phyloP scores from a whole-genome alignment of 2,329 filamentous ascomycete species.

The Juglanconis sp. region DNA sequence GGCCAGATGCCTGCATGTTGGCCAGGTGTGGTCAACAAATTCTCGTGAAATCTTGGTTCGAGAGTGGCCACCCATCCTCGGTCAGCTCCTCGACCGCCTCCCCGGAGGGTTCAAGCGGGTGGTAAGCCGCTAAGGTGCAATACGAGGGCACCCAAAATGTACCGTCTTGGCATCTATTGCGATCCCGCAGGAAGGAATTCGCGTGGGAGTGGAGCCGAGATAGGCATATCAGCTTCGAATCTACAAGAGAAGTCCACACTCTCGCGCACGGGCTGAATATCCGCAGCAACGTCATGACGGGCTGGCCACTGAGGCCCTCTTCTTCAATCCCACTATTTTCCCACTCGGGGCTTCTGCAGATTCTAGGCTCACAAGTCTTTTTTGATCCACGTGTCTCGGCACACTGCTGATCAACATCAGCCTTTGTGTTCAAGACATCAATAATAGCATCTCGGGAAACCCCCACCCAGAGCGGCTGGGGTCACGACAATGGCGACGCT shows the following conservation, averaged over 20 bases:
- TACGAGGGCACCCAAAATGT: not conserved
- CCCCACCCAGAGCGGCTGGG: not conserved
- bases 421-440: not conserved
- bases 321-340: not conserved
- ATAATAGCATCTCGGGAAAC: not conserved
- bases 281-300: not conserved
- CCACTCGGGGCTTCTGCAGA: not conserved
- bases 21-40: not conserved
- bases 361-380: not conserved
- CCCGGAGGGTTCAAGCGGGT: not conserved
- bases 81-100: not conserved
- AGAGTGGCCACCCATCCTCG: not conserved
- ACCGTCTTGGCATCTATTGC: not conserved
- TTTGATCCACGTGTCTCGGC: not conserved
- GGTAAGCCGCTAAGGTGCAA: not conserved
- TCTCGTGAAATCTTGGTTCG: not conserved
- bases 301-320: not conserved
- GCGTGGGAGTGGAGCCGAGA: not conserved
- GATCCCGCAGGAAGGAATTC: not conserved
- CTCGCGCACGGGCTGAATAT: not conserved
- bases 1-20: not conserved
- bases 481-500: not conserved
- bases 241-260: not conserved
- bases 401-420: not conserved
- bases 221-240: not conserved